Percentiles rank a stretch among this genome's conserved stretches.
Evolutionary conservation across 176 grass and related monocot genomes (phyloP).

Genomic region (Paspalum vaginatum): DNA sequence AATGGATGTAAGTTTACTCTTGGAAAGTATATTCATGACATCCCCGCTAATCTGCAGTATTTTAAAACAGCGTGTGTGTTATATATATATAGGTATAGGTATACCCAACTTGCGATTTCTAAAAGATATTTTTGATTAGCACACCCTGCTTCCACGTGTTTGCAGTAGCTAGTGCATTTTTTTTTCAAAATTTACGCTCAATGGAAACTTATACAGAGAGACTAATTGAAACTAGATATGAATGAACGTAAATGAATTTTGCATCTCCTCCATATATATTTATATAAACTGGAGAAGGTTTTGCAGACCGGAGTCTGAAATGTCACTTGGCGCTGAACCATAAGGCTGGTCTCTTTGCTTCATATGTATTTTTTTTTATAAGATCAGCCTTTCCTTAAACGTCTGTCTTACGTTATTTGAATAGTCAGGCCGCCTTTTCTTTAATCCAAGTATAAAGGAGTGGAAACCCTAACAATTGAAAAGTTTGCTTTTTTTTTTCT

Average conservation of each 20-base stretch:
- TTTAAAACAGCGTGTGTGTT: neutral
- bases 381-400: neutral
- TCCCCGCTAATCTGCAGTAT: too few relatives aligned
- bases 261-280: neutral
- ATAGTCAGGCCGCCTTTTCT: neutral
- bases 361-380: neutral
- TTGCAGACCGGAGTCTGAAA: neutral
- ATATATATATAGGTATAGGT: too few relatives aligned
- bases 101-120: neutral
- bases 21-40: neutral
- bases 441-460: conserved; percentile 7
- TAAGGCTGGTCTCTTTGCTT: neutral
- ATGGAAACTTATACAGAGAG: neutral
- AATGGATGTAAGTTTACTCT: neutral
- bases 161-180: neutral
- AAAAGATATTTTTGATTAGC: neutral
- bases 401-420: conserved; percentile 29
- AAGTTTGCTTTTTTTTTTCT: conserved; percentile 26
- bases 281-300: neutral
- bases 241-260: too few relatives aligned
- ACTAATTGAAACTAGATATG: neutral
- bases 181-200: neutral
- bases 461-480: conserved; percentile 27
- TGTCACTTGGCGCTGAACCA: neutral
- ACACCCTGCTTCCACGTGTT: neutral